These are phyloP conservation scores for Abortiporus biennis DNA, from an alignment of 1,284 basidiomycete species.

Conservation along the genomic window DNA sequence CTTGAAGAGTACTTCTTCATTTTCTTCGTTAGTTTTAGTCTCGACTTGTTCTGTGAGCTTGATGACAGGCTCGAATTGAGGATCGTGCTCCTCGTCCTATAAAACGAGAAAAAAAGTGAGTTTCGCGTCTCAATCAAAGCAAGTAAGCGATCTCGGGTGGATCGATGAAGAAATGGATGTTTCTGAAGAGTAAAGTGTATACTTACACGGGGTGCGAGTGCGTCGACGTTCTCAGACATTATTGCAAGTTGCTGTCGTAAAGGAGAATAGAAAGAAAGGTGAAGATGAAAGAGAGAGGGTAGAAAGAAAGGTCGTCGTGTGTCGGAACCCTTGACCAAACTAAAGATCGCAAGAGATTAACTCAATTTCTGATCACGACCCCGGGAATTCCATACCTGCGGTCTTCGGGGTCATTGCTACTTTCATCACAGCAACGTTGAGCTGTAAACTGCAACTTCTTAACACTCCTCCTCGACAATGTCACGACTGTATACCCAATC, in stretches of 20 bases:
- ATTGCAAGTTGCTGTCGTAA: constrained; percentile 13
- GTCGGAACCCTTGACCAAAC: constrained; percentile 10
- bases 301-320: constrained; percentile 15
- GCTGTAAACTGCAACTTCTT: background rate
- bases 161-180: background rate
- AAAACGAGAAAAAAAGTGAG: constrained; percentile 5
- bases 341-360: constrained; percentile 9
- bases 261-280: constrained; percentile 13
- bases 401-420: constrained; percentile 8
- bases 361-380: constrained; percentile 8
- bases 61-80: constrained; percentile 95
- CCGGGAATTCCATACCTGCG: constrained; percentile 4
- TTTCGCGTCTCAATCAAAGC: constrained; percentile 16
- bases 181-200: constrained; percentile 1
- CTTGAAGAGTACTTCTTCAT: constrained; percentile 93
- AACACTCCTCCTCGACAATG: constrained; percentile 25
- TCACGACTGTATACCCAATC: constrained; percentile 30
- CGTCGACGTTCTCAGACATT: constrained; percentile 56
- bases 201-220: constrained; percentile 66
- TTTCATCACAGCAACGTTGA: background rate
- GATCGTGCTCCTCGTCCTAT: constrained; percentile 83
- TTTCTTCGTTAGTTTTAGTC: constrained; percentile 93
- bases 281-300: constrained; percentile 25
- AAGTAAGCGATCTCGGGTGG: constrained; percentile 12
- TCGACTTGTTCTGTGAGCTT: constrained; percentile 96